Percentiles rank a stretch among this genome's conserved stretches.
Evolutionary conservation across 768 basidiomycete species (phyloP).

Genomic region (Rhodotorula sphaerocarpa): DNA sequence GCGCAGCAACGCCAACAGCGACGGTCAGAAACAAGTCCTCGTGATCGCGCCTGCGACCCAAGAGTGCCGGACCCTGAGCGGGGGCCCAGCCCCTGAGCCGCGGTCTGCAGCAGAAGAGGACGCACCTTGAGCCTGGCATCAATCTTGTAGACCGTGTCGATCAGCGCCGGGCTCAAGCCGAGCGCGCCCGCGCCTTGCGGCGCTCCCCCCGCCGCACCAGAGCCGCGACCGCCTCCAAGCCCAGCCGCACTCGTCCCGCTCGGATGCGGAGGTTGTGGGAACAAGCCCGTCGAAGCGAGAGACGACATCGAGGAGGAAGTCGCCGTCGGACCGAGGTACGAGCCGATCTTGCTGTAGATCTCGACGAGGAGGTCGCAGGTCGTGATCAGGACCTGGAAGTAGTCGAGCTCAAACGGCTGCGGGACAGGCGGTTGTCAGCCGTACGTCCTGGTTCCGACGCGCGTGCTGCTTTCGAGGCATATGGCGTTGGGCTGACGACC

Average conservation of each 20-base stretch:
- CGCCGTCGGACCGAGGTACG: constrained; percentile 55
- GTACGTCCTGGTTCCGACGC: not conserved
- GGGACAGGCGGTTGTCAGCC: not conserved
- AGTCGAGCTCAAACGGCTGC: constrained; percentile 82
- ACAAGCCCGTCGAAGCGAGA: not conserved
- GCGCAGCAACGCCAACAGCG: not conserved
- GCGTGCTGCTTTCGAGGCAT: too few species aligned
- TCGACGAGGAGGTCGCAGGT: constrained; percentile 82
- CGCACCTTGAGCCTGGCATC: constrained; percentile 76
- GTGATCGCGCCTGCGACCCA: not conserved
- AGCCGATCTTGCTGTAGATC: constrained; percentile 76
- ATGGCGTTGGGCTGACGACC: not conserved
- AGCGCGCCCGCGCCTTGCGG: not conserved
- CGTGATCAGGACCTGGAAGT: constrained; percentile 78
- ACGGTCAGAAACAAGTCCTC: too few species aligned
- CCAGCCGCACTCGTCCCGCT: not conserved
- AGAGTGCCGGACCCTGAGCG: too few species aligned
- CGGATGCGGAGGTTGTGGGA: constrained; percentile 19
- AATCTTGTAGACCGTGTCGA: constrained; percentile 68
- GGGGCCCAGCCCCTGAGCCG: too few species aligned
- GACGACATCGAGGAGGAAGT: not conserved
- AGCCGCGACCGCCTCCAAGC: too few species aligned
- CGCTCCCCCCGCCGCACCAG: too few species aligned
- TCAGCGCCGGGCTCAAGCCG: constrained; percentile 40
- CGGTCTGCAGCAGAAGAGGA: constrained; percentile 19